Conservation (phyloP, 306 rosid genomes). For the Trichosanthes cucumerina region DNA sequence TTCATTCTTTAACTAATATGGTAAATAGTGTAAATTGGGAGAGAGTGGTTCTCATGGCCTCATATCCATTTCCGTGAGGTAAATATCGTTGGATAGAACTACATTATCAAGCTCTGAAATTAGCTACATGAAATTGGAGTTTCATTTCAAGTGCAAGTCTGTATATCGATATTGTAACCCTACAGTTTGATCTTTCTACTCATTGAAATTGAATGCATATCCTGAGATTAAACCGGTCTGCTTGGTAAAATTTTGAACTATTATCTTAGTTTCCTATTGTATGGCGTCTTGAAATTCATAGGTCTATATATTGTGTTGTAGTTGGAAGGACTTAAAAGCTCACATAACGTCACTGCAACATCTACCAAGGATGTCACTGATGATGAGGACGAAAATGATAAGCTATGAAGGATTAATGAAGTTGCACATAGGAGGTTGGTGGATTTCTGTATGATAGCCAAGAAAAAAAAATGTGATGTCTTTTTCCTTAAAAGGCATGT, state of each 20-base stretch:
- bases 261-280: not conserved
- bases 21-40: not conserved
- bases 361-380: conserved; percentile 47
- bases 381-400: conserved; percentile 38
- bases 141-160: not conserved
- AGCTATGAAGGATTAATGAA: conserved; percentile 17
- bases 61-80: not conserved
- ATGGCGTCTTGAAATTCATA: not conserved
- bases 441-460: not conserved
- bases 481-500: not conserved
- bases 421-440: conserved; percentile 1
- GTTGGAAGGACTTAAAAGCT: conserved; percentile 58
- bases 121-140: not conserved
- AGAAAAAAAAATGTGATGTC: not conserved
- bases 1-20: not conserved
- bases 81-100: not conserved
- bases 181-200: not conserved
- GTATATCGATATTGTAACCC: not conserved
- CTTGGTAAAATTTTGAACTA: not conserved
- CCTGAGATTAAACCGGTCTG: not conserved
- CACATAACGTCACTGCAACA: conserved; percentile 20
- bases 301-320: conserved; percentile 19
- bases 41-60: not conserved
- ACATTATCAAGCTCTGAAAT: not conserved
- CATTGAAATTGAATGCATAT: not conserved